phyloP scores from a whole-genome alignment of 2,329 filamentous ascomycete species.

The Pseudogymnoascus sp. region DNA sequence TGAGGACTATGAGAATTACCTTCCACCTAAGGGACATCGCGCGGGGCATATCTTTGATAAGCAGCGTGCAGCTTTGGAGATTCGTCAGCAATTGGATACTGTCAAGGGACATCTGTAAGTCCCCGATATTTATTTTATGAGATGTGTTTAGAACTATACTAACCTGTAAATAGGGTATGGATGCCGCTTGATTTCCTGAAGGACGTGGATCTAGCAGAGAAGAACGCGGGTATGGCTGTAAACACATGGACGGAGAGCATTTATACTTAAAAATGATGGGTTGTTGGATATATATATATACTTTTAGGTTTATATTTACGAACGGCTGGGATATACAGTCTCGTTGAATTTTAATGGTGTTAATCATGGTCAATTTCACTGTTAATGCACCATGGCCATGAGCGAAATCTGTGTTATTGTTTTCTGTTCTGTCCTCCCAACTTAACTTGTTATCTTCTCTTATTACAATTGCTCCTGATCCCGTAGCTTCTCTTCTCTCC shows the following conservation, averaged over 20 bases:
- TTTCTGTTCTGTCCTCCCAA: too few species aligned
- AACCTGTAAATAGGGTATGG: constrained; percentile 50
- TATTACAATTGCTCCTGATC: too few species aligned
- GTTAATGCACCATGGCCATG: not conserved
- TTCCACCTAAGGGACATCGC: constrained; percentile 61
- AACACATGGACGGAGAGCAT: constrained; percentile 84
- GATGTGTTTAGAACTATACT: not conserved
- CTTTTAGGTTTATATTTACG: not conserved
- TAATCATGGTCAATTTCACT: not conserved
- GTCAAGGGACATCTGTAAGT: constrained; percentile 67
- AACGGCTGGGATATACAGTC: not conserved
- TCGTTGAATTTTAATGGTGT: not conserved
- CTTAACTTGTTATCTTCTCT: too few species aligned
- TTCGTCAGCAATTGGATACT: constrained; percentile 65
- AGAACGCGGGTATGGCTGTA: constrained; percentile 60
- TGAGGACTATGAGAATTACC: constrained; percentile 77
- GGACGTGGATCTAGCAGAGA: constrained; percentile 83
- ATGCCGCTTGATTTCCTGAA: constrained; percentile 85
- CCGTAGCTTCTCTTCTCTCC: too few species aligned
- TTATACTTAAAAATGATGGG: constrained; percentile 47
- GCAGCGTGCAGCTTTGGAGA: constrained; percentile 63
- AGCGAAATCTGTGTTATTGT: not conserved
- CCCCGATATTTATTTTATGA: not conserved
- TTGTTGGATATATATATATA: not conserved
- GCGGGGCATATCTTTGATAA: constrained; percentile 81